Evolutionary conservation across 2,329 filamentous ascomycete genomes (phyloP).

Genomic region (Elsinoe arachidis): DNA sequence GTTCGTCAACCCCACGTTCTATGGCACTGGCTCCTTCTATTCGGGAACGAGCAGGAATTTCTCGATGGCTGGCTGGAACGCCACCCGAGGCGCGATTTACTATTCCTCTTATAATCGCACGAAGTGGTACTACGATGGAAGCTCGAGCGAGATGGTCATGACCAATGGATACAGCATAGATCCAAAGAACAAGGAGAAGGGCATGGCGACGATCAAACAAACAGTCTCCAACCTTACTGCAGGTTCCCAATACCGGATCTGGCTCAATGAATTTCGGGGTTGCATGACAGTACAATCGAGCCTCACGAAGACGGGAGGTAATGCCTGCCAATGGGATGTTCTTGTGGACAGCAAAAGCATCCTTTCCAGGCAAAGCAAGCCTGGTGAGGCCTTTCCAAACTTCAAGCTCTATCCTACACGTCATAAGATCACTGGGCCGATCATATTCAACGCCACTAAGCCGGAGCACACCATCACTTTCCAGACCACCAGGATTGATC

Average conservation of each 20-base stretch:
- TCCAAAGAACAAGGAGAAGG: no score
- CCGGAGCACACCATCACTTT: neutral
- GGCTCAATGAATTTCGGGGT: neutral
- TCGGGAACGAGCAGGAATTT: no score
- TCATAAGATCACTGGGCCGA: neutral
- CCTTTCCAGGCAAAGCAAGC: neutral
- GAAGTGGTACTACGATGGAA: no score
- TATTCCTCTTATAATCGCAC: no score
- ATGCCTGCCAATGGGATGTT: neutral
- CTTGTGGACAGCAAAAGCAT: neutral
- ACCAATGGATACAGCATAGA: no score
- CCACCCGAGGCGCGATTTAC: no score
- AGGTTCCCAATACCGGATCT: neutral
- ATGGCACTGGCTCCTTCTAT: neutral
- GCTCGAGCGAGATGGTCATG: no score
- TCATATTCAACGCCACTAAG: neutral
- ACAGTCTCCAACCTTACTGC: neutral
- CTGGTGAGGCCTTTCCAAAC: neutral
- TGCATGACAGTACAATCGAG: no score
- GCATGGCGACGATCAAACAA: no score
- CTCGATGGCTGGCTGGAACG: no score
- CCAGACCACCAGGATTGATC: neutral
- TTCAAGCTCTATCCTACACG: neutral
- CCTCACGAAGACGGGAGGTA: no score
- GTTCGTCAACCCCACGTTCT: neutral